A percentile compares a stretch with the other conserved stretches of the same genome.
phyloP scores from a whole-genome alignment of 1,284 basidiomycete species.

The Rhodotorula sp. region DNA sequence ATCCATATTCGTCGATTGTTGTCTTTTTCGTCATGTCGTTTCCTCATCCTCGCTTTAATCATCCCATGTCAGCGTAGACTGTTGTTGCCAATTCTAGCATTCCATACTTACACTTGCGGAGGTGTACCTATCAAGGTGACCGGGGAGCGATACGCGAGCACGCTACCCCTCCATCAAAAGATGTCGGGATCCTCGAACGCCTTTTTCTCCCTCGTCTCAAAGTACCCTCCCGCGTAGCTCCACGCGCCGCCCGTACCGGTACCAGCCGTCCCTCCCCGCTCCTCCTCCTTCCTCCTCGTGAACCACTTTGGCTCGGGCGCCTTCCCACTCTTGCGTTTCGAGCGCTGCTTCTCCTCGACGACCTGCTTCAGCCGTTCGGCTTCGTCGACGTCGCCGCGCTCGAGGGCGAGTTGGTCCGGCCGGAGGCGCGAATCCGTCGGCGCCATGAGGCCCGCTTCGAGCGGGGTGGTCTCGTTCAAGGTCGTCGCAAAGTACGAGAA shows the following conservation, averaged over 20 bases:
- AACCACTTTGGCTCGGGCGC: slow-evolving; percentile 38
- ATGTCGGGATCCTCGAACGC: slow-evolving; percentile 37
- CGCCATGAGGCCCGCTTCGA: slow-evolving; percentile 64
- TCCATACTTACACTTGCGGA: neutral
- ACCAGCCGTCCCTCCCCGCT: slow-evolving; percentile 41
- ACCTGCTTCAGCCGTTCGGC: slow-evolving; percentile 74
- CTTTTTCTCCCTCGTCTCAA: slow-evolving; percentile 29
- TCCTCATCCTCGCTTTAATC: no score
- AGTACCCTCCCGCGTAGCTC: neutral
- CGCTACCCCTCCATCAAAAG: slow-evolving; percentile 1
- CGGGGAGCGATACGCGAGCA: neutral
- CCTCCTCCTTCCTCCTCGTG: slow-evolving; percentile 36
- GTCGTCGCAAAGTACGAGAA: slow-evolving; percentile 65
- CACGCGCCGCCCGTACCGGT: slow-evolving; percentile 2
- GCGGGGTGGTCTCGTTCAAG: slow-evolving; percentile 72
- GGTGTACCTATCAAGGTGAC: neutral
- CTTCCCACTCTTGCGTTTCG: slow-evolving; percentile 52
- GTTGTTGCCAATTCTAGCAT: neutral
- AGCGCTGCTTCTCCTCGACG: slow-evolving; percentile 62
- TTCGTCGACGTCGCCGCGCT: slow-evolving; percentile 69
- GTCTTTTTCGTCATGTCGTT: neutral
- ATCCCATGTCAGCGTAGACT: neutral
- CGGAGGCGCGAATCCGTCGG: slow-evolving; percentile 80
- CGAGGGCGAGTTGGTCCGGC: slow-evolving; percentile 81
- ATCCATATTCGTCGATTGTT: neutral